phyloP scores from a whole-genome alignment of 805 yeast species.

The Debaryomyces castellii region DNA sequence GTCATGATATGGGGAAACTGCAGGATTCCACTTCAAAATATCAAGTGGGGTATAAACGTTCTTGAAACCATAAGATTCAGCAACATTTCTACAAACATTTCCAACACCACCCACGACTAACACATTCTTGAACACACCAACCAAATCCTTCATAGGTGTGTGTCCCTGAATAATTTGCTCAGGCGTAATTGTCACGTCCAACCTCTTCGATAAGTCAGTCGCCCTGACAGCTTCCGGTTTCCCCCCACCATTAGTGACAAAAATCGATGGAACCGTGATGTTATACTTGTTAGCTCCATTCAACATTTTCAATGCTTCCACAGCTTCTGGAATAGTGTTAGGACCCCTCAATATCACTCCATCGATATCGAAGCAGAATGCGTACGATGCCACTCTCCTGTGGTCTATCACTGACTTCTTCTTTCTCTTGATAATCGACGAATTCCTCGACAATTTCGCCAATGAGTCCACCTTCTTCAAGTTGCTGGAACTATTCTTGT shows the following conservation, averaged over 20 bases:
- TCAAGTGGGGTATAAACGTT: slow-evolving; percentile 82
- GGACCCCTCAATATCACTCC: slow-evolving; percentile 89
- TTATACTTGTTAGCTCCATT: slow-evolving; percentile 77
- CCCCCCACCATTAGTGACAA: slow-evolving; percentile 93
- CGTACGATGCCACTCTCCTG: slow-evolving; percentile 73
- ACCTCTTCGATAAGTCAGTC: slow-evolving; percentile 61
- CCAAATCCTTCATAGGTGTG: slow-evolving; percentile 88
- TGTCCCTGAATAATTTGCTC: slow-evolving; percentile 91
- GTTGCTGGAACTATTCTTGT: slow-evolving; percentile 33
- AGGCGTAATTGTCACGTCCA: slow-evolving; percentile 59
- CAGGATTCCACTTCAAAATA: slow-evolving; percentile 82
- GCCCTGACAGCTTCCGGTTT: slow-evolving; percentile 75
- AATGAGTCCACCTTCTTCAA: slow-evolving; percentile 44
- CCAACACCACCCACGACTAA: slow-evolving; percentile 89
- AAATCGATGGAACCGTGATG: slow-evolving; percentile 77
- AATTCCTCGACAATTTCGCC: slow-evolving; percentile 46
- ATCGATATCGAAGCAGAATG: slow-evolving; percentile 91
- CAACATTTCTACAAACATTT: slow-evolving; percentile 79
- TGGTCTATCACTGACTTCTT: slow-evolving; percentile 62
- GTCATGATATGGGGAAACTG: slow-evolving; percentile 80
- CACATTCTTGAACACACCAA: slow-evolving; percentile 65
- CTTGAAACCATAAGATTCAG: slow-evolving; percentile 78
- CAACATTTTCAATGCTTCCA: slow-evolving; percentile 65
- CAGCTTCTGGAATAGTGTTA: slow-evolving; percentile 78
- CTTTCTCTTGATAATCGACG: slow-evolving; percentile 45